Evolutionary conservation across 257 asterid species (phyloP).

Genomic region (Echites panduratus): DNA sequence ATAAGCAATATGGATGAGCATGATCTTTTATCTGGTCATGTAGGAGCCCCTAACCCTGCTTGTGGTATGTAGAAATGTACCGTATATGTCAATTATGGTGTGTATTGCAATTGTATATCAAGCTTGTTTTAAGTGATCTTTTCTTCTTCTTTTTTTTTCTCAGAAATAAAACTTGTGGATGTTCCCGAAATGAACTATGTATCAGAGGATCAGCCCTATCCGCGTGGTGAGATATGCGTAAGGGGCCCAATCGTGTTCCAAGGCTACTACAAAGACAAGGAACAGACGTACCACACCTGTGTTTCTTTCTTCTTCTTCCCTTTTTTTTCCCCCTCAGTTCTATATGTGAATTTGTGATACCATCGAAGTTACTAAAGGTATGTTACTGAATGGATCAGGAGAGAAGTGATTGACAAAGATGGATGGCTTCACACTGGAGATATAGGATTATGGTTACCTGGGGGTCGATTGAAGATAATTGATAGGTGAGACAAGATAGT

Average conservation of each 20-base stretch:
- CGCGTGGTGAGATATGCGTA: conserved; percentile 94
- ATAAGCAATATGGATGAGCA: conserved; percentile 69
- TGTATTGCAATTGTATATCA: not conserved
- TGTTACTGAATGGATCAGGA: conserved; percentile 36
- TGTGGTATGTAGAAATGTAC: conserved; percentile 54
- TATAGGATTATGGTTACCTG: conserved; percentile 90
- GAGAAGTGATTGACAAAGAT: conserved; percentile 75
- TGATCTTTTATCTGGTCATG: conserved; percentile 75
- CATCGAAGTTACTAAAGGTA: not conserved
- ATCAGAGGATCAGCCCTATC: conserved; percentile 79
- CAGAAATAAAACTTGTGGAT: conserved; percentile 91
- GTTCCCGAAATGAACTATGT: conserved; percentile 97
- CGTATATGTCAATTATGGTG: not conserved
- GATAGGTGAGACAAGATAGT: conserved; percentile 48
- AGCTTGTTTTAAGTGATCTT: not conserved
- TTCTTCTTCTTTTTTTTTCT: conserved; percentile 12
- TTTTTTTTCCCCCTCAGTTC: too few relatives aligned
- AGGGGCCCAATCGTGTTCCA: conserved; percentile 82
- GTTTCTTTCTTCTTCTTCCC: not conserved
- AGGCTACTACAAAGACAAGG: conserved; percentile 91
- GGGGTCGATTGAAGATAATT: conserved; percentile 86
- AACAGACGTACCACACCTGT: conserved; percentile 55
- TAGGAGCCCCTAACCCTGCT: conserved; percentile 90
- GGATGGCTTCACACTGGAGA: conserved; percentile 98
- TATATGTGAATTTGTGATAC: not conserved